Base-by-base conservation (phyloP, 2,329 filamentous ascomycete species). In the Claviceps africana region DNA sequence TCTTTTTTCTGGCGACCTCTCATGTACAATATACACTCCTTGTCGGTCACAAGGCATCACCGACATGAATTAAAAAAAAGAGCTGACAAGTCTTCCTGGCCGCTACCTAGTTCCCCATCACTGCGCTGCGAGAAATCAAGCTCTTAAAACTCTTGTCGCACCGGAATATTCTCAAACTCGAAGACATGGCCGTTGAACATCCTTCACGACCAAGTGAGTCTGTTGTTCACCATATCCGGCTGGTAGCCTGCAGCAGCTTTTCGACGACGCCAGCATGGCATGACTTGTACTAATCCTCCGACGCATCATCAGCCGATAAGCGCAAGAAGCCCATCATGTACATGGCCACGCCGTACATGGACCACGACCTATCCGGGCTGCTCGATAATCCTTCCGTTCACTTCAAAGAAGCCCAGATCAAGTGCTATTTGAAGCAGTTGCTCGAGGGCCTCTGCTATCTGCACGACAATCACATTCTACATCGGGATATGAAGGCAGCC, bases 341-440 rank as follows among this genome's bases (percentile, higher is more conserved):
- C 70, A 98, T 98, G 93, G 91, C 95, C 50, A 96, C 85, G 45
- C 93, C 91, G 7, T 98, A 98, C 68, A 96, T 97, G 89, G 90
- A 97, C 61, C 93, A 98, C 70, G 93, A 98, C 69, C 78, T 98
- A n/a, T 95, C 91, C 9, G 93, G 93, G 45, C 80, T 98, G 31
- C 82, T 98, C 61, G 93, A 97, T 67, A 98, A 98, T 61, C 91
- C 91, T 10, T 82, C 84, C 7, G 90, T 98, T 40, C 79, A 80
- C 42, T 91, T 98, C 62, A 86, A 85, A 48, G 84, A 90, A 62
- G 78, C 88, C 4, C 90, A 97, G 66, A 95, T 97, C 68, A 98
- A 98, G 68, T 98, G 93, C 72, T 98, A 98, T 69, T 83, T 98
- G 79, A 73, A 93, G 54, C 93, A 98, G 67, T 77, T 98, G 31